Evolutionary conservation across 768 basidiomycete genomes (phyloP).

Genomic region (Pleurotus djamor): DNA sequence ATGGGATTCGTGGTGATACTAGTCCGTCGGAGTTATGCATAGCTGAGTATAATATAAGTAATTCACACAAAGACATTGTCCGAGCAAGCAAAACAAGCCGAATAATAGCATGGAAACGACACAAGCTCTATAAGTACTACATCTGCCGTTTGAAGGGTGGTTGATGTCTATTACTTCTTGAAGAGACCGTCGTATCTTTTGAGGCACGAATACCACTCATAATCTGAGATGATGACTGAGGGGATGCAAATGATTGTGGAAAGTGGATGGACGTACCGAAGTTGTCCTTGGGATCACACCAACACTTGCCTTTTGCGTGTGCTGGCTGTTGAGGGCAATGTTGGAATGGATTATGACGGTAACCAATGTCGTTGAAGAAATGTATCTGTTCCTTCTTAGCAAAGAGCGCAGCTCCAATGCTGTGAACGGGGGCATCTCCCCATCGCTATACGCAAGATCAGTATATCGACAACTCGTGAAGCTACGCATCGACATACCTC

Average conservation of each 20-base stretch:
- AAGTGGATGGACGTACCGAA: conserved; percentile 49
- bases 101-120: not conserved
- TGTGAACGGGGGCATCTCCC: conserved; percentile 93
- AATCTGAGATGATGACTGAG: conserved; percentile 40
- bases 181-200: conserved; percentile 72
- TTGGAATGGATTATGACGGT: conserved; percentile 92
- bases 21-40: not conserved
- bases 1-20: not conserved
- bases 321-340: conserved; percentile 82
- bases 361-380: conserved; percentile 94
- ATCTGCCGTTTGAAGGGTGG: not conserved
- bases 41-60: not conserved
- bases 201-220: conserved; percentile 88
- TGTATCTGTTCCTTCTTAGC: conserved; percentile 88
- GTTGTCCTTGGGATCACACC: conserved; percentile 74
- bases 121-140: not conserved
- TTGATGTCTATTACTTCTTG: conserved; percentile 16
- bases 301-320: conserved; percentile 80
- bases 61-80: not conserved
- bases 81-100: not conserved
- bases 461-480: not conserved
- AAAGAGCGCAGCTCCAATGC: conserved; percentile 88
- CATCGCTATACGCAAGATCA: conserved; percentile 52
- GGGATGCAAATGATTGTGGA: conserved; percentile 3
- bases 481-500: conserved; percentile 43